These are phyloP conservation scores for Solanum rostratum DNA, from an alignment of 257 asterid genomes.

Conservation along the genomic window DNA sequence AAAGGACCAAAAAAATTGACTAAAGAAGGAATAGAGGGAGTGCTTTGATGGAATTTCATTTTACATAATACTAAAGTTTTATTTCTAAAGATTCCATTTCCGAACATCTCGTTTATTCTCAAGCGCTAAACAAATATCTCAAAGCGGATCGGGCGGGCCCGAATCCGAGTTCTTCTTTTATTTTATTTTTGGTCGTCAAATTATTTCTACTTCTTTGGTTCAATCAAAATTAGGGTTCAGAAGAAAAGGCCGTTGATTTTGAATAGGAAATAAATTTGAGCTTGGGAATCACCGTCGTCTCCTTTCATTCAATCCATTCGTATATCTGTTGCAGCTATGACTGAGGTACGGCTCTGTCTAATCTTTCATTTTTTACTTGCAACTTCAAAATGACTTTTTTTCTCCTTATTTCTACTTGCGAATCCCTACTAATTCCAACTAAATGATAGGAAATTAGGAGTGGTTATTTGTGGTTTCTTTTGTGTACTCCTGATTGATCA, in stretches of 20 bases:
- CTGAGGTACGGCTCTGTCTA: slow-evolving; percentile 49
- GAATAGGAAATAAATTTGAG: background rate
- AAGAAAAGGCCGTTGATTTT: background rate
- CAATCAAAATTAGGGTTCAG: background rate
- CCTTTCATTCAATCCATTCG: background rate
- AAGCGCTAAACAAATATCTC: background rate
- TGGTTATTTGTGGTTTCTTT: background rate
- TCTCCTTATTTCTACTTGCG: background rate
- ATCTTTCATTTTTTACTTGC: background rate
- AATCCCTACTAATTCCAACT: background rate
- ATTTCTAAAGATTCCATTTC: too few relatives aligned
- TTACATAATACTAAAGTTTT: too few relatives aligned
- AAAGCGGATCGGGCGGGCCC: background rate
- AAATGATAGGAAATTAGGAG: background rate
- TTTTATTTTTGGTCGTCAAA: background rate
- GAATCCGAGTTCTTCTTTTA: background rate
- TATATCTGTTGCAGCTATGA: slow-evolving; percentile 48
- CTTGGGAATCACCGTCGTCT: background rate
- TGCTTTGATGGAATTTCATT: too few relatives aligned
- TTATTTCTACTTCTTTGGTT: background rate
- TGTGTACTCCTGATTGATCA: background rate
- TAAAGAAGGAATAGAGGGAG: too few relatives aligned
- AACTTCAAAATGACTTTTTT: background rate
- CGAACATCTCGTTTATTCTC: background rate
- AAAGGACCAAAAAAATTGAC: too few relatives aligned